Evolutionary conservation across 805 yeast species (phyloP).

Genomic region (Wickerhamomyces sydowiorum): DNA sequence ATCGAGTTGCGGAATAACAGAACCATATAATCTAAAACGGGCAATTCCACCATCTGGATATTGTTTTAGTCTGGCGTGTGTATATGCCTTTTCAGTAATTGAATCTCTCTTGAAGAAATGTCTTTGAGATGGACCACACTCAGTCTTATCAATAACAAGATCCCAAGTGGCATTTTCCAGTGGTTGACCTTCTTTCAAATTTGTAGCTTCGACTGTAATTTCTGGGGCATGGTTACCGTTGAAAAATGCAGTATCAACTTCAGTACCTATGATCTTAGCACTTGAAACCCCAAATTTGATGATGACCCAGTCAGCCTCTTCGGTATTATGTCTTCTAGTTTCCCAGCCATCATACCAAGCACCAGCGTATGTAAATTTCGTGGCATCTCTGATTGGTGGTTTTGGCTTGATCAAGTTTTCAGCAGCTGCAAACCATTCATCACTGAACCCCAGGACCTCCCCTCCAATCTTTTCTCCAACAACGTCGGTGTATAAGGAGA

Average conservation of each 20-base stretch:
- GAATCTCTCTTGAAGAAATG: constrained; percentile 69
- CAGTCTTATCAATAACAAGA: constrained; percentile 56
- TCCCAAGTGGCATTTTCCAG: constrained; percentile 55
- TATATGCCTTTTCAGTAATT: constrained; percentile 57
- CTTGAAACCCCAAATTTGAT: constrained; percentile 77
- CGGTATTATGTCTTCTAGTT: constrained; percentile 87
- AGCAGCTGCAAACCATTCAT: constrained; percentile 96
- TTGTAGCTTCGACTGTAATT: constrained; percentile 75
- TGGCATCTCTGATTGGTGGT: constrained; percentile 76
- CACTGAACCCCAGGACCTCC: constrained; percentile 58
- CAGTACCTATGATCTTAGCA: constrained; percentile 76
- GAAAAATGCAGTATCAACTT: constrained; percentile 90
- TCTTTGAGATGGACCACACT: constrained; percentile 86
- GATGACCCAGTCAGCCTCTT: constrained; percentile 83
- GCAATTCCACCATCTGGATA: constrained; percentile 99
- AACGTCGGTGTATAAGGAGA: constrained; percentile 46
- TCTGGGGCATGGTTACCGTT: constrained; percentile 94
- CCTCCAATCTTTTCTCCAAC: constrained; percentile 86
- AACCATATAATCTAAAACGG: constrained; percentile 84
- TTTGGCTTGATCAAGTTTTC: constrained; percentile 76
- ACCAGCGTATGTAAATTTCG: constrained; percentile 75
- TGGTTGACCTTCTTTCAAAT: constrained; percentile 26
- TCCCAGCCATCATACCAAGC: constrained; percentile 99
- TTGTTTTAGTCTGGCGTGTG: constrained; percentile 83
- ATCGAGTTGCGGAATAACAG: constrained; percentile 68